These are phyloP conservation scores for Fragilariopsis cylindrus DNA, from an alignment of 108 stramenopile species.

Conservation along the genomic window DNA sequence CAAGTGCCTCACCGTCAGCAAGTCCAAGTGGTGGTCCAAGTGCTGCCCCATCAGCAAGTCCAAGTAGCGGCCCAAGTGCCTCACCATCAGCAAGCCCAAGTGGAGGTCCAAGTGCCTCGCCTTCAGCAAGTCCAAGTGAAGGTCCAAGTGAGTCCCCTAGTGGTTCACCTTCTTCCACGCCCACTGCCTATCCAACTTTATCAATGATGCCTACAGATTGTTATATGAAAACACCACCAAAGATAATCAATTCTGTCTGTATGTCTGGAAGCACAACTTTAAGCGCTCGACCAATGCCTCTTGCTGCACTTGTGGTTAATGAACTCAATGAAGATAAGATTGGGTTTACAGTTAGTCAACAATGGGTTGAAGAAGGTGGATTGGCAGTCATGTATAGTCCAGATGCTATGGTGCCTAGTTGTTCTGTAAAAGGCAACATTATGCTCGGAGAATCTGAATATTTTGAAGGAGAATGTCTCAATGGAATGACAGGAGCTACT, in stretches of 20 bases:
- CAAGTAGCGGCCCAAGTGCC: too few species aligned
- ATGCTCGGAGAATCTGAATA: background rate
- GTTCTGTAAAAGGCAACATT: background rate
- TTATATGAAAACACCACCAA: background rate
- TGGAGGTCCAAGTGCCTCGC: too few species aligned
- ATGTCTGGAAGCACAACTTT: background rate
- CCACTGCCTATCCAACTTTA: too few species aligned
- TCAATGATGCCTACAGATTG: too few species aligned
- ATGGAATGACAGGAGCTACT: background rate
- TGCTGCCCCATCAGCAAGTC: too few species aligned
- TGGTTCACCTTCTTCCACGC: too few species aligned
- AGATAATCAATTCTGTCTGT: background rate
- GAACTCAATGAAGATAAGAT: background rate
- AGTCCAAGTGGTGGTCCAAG: too few species aligned
- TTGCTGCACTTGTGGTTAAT: background rate
- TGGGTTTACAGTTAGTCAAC: background rate
- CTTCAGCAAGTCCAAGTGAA: too few species aligned
- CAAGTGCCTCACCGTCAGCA: too few species aligned
- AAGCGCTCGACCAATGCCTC: slow-evolving; percentile 1
- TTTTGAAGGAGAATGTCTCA: background rate
- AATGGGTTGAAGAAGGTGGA: background rate
- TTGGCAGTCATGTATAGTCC: background rate
- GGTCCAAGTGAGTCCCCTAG: too few species aligned
- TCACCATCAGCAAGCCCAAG: too few species aligned
- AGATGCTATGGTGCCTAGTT: background rate